phyloP scores from a whole-genome alignment of 768 basidiomycete species.

The Lactarius psammicola region DNA sequence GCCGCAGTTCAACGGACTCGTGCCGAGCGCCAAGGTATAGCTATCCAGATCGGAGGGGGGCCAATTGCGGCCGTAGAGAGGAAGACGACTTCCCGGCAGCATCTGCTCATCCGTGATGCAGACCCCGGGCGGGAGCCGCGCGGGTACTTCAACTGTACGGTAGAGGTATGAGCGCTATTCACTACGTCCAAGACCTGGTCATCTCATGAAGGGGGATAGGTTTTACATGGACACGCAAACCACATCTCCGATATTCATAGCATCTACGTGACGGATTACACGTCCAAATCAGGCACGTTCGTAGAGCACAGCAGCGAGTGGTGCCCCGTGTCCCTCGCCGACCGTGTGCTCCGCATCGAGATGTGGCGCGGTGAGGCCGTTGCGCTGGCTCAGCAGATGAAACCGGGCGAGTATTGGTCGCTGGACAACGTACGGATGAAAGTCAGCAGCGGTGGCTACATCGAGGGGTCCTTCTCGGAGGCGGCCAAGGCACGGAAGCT shows the following conservation, averaged over 20 bases:
- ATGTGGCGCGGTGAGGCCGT: conserved; percentile 28
- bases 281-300: conserved; percentile 19
- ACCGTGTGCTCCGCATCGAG: conserved; percentile 28
- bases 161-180: conserved; percentile 31
- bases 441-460: conserved; percentile 12
- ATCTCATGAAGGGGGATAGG: conserved; percentile 5
- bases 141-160: conserved; percentile 62
- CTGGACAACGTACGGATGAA: conserved; percentile 29
- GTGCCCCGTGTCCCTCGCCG: conserved; percentile 23
- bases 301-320: conserved; percentile 17
- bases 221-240: conserved; percentile 25
- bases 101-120: conserved; percentile 51
- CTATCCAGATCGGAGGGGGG: conserved; percentile 26
- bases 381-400: conserved; percentile 21
- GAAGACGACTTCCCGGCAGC: conserved; percentile 35
- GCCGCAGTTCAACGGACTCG: conserved; percentile 25
- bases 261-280: conserved; percentile 30
- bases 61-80: not conserved
- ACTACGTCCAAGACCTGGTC: not conserved
- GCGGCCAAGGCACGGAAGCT: conserved; percentile 25
- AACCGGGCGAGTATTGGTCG: conserved; percentile 29
- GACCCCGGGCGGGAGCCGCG: conserved; percentile 43
- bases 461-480: conserved; percentile 27
- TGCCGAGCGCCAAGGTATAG: conserved; percentile 15
- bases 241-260: conserved; percentile 22